Evolutionary conservation across 345 rosid species (phyloP).

Genomic region (Rhodamnia argentea): DNA sequence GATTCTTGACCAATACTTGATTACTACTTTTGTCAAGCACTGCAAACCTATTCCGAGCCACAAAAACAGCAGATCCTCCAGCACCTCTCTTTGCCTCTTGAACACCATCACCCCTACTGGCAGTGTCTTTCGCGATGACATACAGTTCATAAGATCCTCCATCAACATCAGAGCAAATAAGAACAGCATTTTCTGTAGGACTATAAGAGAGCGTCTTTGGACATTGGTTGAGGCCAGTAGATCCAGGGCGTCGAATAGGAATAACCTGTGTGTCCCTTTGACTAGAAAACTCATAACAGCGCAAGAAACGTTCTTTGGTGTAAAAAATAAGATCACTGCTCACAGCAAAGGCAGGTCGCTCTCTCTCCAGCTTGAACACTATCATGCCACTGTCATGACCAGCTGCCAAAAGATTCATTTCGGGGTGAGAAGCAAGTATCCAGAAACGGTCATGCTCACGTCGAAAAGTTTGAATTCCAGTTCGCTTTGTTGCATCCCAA

Average conservation of each 20-base stretch:
- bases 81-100: constrained; percentile 84
- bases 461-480: constrained; percentile 88
- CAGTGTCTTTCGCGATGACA: constrained; percentile 65
- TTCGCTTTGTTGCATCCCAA: constrained; percentile 92
- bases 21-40: constrained; percentile 83
- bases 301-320: constrained; percentile 70
- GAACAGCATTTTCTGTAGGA: constrained; percentile 84
- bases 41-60: constrained; percentile 85
- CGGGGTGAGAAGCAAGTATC: constrained; percentile 93
- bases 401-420: constrained; percentile 91
- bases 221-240: constrained; percentile 69
- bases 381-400: constrained; percentile 98
- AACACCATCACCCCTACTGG: constrained; percentile 55
- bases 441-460: constrained; percentile 96
- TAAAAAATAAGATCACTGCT: constrained; percentile 74
- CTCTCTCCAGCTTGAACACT: constrained; percentile 95
- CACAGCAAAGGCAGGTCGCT: constrained; percentile 83
- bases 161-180: constrained; percentile 83
- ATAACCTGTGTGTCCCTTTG: constrained; percentile 69
- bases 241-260: constrained; percentile 81
- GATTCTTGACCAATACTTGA: constrained; percentile 73
- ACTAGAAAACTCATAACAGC: constrained; percentile 66
- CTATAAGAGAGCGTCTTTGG: constrained; percentile 89
- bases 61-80: constrained; percentile 77
- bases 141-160: constrained; percentile 92